Evolutionary conservation across 345 rosid species (phyloP).

Genomic region (Brassica rapa): DNA sequence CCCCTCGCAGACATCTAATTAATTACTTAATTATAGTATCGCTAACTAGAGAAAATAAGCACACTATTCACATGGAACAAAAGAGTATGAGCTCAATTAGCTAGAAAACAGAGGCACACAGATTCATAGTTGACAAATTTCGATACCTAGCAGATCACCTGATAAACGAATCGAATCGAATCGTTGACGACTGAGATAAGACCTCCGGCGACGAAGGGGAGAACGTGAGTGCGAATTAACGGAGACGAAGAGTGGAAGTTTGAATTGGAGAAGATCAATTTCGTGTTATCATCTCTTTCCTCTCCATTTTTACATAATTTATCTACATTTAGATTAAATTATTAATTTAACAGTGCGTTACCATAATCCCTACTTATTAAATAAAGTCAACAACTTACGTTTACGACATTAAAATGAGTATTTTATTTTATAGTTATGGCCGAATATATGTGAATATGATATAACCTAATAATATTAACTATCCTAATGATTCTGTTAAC

Average conservation of each 20-base stretch:
- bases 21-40: neutral
- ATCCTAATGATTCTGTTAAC: no score
- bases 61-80: neutral
- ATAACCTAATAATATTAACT: no score
- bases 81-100: neutral
- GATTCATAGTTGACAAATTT: neutral
- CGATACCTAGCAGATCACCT: conserved; percentile 24
- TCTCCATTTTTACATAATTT: conserved; percentile 16
- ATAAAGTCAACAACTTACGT: neutral
- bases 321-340: neutral
- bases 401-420: neutral
- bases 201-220: conserved; percentile 18
- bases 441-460: no score
- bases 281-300: conserved; percentile 23
- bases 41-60: neutral
- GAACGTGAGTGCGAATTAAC: conserved; percentile 14
- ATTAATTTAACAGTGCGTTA: conserved; percentile 6
- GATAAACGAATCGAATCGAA: conserved; percentile 4
- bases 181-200: conserved; percentile 27
- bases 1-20: neutral
- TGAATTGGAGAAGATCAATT: conserved; percentile 20
- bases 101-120: neutral
- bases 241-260: conserved; percentile 24
- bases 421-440: no score
- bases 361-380: conserved; percentile 5